Evolutionary conservation across 2,329 filamentous ascomycete genomes (phyloP).

Genomic region (Cordyceps javanica): DNA sequence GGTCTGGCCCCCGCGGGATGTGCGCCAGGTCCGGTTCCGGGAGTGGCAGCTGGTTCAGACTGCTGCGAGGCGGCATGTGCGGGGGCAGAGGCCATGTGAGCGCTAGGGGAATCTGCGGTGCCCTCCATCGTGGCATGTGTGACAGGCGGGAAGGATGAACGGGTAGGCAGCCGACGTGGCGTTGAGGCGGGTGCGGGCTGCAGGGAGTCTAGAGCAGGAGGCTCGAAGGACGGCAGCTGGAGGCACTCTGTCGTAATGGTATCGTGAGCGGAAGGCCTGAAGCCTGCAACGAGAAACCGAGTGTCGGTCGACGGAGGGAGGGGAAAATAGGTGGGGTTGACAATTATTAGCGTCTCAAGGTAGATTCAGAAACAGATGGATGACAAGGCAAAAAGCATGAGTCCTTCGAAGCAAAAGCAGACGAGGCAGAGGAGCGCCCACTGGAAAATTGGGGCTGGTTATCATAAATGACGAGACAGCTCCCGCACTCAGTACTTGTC

Average conservation of each 20-base stretch:
- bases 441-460: slow-evolving; percentile 4
- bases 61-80: slow-evolving; percentile 2
- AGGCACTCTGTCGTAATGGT: not conserved
- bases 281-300: too few relatives aligned
- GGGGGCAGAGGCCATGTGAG: slow-evolving; percentile 9
- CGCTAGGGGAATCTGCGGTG: slow-evolving; percentile 8
- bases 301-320: not conserved
- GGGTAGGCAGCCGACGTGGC: not conserved
- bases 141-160: not conserved
- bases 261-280: not conserved
- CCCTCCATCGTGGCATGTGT: slow-evolving; percentile 9
- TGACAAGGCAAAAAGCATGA: not conserved
- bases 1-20: slow-evolving; percentile 15
- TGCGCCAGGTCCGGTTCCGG: slow-evolving; percentile 13
- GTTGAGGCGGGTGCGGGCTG: not conserved
- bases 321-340: slow-evolving; percentile 9
- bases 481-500: not conserved
- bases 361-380: too few relatives aligned
- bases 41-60: slow-evolving; percentile 1
- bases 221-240: not conserved
- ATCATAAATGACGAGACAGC: not conserved
- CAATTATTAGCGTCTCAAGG: not conserved
- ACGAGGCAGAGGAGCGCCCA: not conserved
- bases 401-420: too few relatives aligned
- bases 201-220: not conserved